Evolutionary conservation across 768 basidiomycete species (phyloP).

Genomic region (Collybia sp.): DNA sequence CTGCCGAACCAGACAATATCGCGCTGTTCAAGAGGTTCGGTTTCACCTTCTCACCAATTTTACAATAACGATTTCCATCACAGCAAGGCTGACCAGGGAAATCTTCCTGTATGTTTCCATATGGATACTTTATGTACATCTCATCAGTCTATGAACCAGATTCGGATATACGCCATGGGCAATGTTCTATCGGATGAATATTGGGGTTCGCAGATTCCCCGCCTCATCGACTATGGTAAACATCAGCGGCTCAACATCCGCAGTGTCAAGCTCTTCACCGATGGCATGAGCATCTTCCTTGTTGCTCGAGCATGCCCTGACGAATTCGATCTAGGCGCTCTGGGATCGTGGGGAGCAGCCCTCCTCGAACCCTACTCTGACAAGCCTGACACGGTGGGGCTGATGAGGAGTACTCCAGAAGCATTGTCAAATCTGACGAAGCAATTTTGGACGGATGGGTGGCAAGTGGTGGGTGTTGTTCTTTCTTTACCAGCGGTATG

Average conservation of each 20-base stretch:
- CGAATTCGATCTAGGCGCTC: constrained; percentile 49
- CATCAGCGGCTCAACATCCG: constrained; percentile 51
- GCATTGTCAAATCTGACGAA: constrained; percentile 49
- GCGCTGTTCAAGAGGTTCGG: constrained; percentile 62
- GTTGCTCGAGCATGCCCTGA: not conserved
- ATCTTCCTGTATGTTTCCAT: constrained; percentile 54
- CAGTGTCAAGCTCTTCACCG: constrained; percentile 71
- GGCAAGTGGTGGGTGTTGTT: constrained; percentile 70
- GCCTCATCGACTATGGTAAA: constrained; percentile 53
- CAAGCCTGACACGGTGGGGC: constrained; percentile 63
- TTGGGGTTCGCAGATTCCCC: constrained; percentile 62
- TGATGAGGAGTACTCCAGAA: constrained; percentile 57
- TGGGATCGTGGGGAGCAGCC: constrained; percentile 92
- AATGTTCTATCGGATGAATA: constrained; percentile 46
- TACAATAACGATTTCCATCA: constrained; percentile 1
- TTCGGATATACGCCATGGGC: constrained; percentile 62
- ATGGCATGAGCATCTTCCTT: constrained; percentile 42
- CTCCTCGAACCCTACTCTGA: constrained; percentile 83
- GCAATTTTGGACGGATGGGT: constrained; percentile 66
- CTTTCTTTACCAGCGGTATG: not conserved
- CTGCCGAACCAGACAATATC: constrained; percentile 42
- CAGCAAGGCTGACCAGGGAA: constrained; percentile 66
- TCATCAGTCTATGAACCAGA: constrained; percentile 24
- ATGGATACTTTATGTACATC: not conserved
- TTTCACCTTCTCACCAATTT: not conserved